Evolutionary conservation across 805 yeast genomes (phyloP).

Genomic region (Debaryomyces castellii): DNA sequence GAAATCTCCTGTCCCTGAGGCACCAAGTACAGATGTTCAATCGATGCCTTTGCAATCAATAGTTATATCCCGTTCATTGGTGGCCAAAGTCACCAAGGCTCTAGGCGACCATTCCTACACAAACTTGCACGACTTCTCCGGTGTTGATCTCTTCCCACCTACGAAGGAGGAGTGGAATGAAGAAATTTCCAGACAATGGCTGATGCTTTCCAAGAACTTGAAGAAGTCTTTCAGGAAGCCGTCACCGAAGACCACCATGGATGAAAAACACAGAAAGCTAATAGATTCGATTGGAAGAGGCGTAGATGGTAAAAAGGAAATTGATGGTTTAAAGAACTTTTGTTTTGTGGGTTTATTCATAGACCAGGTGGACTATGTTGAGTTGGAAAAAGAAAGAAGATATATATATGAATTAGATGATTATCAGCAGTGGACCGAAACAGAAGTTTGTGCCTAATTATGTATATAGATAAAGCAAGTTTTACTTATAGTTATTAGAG

Average conservation of each 20-base stretch:
- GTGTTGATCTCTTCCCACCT: constrained; percentile 42
- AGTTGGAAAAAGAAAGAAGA: constrained; percentile 57
- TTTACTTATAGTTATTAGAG: no score
- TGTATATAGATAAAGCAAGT: not conserved
- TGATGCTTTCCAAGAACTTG: constrained; percentile 51
- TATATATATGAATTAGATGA: constrained; percentile 52
- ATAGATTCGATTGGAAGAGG: constrained; percentile 77
- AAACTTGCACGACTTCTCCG: constrained; percentile 24
- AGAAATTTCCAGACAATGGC: constrained; percentile 69
- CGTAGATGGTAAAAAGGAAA: constrained; percentile 75
- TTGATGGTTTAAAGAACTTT: constrained; percentile 63
- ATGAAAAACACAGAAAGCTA: constrained; percentile 51
- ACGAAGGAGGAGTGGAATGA: constrained; percentile 62
- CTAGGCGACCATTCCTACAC: constrained; percentile 26
- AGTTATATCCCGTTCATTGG: constrained; percentile 24
- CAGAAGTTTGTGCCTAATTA: constrained; percentile 70
- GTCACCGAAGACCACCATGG: constrained; percentile 61
- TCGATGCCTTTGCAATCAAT: constrained; percentile 1
- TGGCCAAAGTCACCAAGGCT: constrained; percentile 17
- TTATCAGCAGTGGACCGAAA: constrained; percentile 69
- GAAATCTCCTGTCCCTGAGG: not conserved
- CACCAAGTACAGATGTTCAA: not conserved
- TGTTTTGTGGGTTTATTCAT: constrained; percentile 67
- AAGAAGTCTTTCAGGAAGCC: constrained; percentile 74
- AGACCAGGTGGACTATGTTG: constrained; percentile 68